Conservation (phyloP, 768 basidiomycete genomes). For the Leccinellum rugosiceps region DNA sequence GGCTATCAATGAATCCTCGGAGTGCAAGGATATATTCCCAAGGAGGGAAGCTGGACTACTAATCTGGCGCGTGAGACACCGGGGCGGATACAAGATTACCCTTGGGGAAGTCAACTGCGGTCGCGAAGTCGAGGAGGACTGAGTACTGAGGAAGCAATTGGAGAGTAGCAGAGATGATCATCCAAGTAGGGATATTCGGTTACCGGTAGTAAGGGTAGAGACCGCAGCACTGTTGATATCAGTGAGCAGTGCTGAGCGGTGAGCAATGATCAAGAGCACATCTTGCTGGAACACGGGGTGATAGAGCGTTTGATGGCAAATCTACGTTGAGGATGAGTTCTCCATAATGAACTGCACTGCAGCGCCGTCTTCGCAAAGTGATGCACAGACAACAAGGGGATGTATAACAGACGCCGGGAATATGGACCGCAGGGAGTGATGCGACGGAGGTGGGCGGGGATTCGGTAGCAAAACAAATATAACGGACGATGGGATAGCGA, state of each 20-base stretch:
- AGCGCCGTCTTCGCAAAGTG: constrained; percentile 22
- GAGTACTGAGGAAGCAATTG: not conserved
- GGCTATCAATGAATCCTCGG: constrained; percentile 24
- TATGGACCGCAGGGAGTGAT: constrained; percentile 12
- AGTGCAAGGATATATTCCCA: constrained; percentile 20
- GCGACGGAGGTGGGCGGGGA: constrained; percentile 6
- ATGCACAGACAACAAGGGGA: constrained; percentile 16
- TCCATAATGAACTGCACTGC: constrained; percentile 9
- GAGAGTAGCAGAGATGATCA: constrained; percentile 5
- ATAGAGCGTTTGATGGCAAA: constrained; percentile 7
- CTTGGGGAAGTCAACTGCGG: constrained; percentile 13
- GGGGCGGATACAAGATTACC: constrained; percentile 17
- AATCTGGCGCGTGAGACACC: constrained; percentile 21
- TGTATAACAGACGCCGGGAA: constrained; percentile 21
- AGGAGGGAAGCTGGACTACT: constrained; percentile 13
- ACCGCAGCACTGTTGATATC: not conserved
- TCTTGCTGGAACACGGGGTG: not conserved
- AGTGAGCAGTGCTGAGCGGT: not conserved
- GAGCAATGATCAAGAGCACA: not conserved
- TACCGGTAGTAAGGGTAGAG: not conserved
- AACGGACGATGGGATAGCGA: constrained; percentile 12
- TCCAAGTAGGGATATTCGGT: constrained; percentile 2
- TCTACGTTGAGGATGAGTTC: constrained; percentile 9
- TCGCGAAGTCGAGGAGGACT: constrained; percentile 7
- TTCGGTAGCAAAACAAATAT: constrained; percentile 22